Conservation (phyloP, 331 rosid genomes). For the Rosa hybrid region DNA sequence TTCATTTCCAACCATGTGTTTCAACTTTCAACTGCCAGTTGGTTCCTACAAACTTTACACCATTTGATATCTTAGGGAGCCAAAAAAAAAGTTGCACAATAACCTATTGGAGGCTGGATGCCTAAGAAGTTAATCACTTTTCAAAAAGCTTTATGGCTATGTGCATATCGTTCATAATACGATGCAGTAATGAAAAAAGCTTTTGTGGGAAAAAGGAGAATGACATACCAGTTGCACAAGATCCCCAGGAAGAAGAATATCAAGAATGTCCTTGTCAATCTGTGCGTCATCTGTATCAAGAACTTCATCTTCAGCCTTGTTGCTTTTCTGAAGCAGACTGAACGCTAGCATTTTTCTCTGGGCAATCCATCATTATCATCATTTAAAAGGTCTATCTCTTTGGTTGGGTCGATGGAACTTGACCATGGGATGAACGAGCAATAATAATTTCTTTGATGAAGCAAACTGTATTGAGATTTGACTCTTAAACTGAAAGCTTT, state of each 20-base stretch:
- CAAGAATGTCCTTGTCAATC: conserved; percentile 35
- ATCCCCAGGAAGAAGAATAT: conserved; percentile 59
- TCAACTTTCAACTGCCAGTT: too few species aligned
- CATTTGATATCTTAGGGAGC: too few species aligned
- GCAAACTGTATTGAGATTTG: not conserved
- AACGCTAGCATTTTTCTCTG: too few species aligned
- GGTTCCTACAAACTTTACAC: not conserved
- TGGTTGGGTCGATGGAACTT: conserved; percentile 39
- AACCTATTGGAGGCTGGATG: too few species aligned
- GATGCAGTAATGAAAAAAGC: too few species aligned
- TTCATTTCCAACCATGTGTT: not conserved
- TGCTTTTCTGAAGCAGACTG: too few species aligned
- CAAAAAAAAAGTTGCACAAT: too few species aligned
- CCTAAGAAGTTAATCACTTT: too few species aligned
- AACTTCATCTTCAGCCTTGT: too few species aligned
- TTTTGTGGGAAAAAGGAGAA: not conserved
- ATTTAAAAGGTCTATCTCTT: conserved; percentile 24
- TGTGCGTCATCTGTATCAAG: conserved; percentile 10
- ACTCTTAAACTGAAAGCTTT: conserved; percentile 25
- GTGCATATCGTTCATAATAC: too few species aligned
- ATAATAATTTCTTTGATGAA: conserved; percentile 21
- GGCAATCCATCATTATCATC: conserved; percentile 19
- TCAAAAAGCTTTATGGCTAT: too few species aligned
- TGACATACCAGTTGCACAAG: conserved; percentile 67
- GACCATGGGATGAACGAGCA: conserved; percentile 3